Base-by-base conservation (phyloP, 345 rosid genomes). In the Hevea brasiliensis region DNA sequence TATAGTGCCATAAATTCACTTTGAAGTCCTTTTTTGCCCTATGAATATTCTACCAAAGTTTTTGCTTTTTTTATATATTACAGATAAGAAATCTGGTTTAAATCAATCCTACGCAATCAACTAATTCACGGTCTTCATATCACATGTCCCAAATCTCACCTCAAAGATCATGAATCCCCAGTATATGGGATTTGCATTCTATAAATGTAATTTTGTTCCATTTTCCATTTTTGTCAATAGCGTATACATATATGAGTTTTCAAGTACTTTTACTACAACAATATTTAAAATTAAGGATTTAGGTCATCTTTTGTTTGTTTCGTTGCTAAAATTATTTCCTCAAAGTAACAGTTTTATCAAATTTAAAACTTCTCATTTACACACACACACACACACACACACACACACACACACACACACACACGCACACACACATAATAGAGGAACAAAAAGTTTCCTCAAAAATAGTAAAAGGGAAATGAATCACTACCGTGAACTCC, bases 401-500 rank as follows among this genome's bases (percentile, higher is more conserved):
- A 47, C 3, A 17, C 51, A 47, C 4, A 20, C 3, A 21, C 2
- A 21, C 29, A 23, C 26, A 11, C 59, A n/a, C 10, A 9, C 2
- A 55, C 24, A n/a, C 8, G 1, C 24, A 55, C 7, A 21, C 10
- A 21, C 9, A 55, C 0, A 53, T 8, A 5, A n/a, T 18, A 53
- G n/a, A n/a, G n/a, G n/a, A n/a, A n/a, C n/a, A n/a, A 45, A 51
- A 55, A 50, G n/a, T 71, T 23, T 12, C 17, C 57, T 1, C 32
- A 10, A 61, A 53, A 45, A 72, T 41, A 47, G 73, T 7, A 59
- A 57, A 26, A 44, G 45, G 21, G n/a, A 45, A 56, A 51, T 13
- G 12, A 37, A 72, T 60, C 7, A 62, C 54, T 81, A 85, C 90
- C 90, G 47, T 79, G 88, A 74, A 72, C 76, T 73, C 88, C 87